phyloP scores from a whole-genome alignment of 441 rosid genomes.

The Syzygium syzygioides region DNA sequence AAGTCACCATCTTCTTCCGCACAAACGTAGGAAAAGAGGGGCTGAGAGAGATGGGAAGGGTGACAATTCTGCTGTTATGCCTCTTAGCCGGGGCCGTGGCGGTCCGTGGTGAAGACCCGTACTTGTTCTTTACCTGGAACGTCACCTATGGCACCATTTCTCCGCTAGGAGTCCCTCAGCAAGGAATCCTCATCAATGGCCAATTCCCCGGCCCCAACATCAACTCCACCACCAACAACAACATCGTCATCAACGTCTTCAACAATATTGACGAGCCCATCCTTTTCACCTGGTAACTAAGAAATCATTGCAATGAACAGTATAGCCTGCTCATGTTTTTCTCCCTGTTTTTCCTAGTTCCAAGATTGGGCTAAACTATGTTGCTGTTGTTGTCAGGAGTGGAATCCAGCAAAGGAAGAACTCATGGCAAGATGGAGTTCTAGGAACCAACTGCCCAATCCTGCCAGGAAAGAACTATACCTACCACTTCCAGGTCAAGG shows the following conservation, averaged over 20 bases:
- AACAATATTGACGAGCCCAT: slow-evolving; percentile 5
- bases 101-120: neutral
- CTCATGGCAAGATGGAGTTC: slow-evolving; percentile 9
- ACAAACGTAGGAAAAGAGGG: neutral
- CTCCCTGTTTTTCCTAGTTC: neutral
- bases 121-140: slow-evolving; percentile 5
- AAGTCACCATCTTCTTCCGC: neutral
- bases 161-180: slow-evolving; percentile 7
- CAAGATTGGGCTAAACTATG: neutral
- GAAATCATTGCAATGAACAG: neutral
- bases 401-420: slow-evolving; percentile 9
- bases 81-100: neutral
- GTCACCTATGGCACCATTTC: slow-evolving; percentile 7
- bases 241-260: slow-evolving; percentile 2
- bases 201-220: slow-evolving; percentile 8
- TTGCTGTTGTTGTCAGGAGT: neutral
- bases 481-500: slow-evolving; percentile 9
- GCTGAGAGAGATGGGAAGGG: neutral
- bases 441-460: slow-evolving; percentile 2
- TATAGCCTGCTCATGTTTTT: neutral
- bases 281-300: slow-evolving; percentile 4
- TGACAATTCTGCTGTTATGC: neutral
- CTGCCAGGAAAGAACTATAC: neutral
- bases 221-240: slow-evolving; percentile 5
- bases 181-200: slow-evolving; percentile 3